Conservation (phyloP, 2,329 filamentous ascomycete species). For the Aspergillus sp. region DNA sequence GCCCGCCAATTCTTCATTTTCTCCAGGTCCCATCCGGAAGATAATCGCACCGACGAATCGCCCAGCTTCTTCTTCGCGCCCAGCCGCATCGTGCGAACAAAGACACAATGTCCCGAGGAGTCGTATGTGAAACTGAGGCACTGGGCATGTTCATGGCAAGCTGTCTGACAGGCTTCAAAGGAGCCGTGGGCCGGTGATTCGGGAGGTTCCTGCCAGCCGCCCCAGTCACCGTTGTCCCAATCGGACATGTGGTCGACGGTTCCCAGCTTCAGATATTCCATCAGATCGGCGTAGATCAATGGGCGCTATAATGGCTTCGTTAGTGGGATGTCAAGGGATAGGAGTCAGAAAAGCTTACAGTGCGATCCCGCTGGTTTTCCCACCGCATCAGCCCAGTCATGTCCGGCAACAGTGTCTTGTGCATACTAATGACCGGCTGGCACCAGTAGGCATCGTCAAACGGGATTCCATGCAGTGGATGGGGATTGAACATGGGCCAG, state of each 20-base stretch:
- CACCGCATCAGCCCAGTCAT: constrained; percentile 55
- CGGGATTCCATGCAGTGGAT: constrained; percentile 54
- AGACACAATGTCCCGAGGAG: constrained; percentile 24
- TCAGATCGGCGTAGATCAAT: constrained; percentile 30
- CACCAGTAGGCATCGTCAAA: constrained; percentile 54
- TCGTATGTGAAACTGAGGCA: constrained; percentile 33
- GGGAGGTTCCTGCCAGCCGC: constrained; percentile 30
- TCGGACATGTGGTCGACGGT: constrained; percentile 24
- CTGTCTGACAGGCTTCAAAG: constrained; percentile 30
- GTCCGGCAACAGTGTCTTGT: constrained; percentile 51
- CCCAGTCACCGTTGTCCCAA: constrained; percentile 42
- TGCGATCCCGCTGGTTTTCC: constrained; percentile 24
- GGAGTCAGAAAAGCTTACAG: constrained; percentile 18
- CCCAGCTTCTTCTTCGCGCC: constrained; percentile 20
- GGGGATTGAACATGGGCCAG: constrained; percentile 53
- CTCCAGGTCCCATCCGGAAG: constrained; percentile 32
- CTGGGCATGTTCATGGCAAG: constrained; percentile 26
- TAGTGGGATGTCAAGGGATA: background rate
- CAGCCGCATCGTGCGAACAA: constrained; percentile 27
- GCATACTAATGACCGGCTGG: constrained; percentile 53
- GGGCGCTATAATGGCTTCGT: background rate
- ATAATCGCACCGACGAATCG: constrained; percentile 11
- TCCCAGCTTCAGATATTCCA: constrained; percentile 31
- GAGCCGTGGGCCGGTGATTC: constrained; percentile 32
- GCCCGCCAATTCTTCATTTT: constrained; percentile 28